phyloP scores from a whole-genome alignment of 2,329 filamentous ascomycete genomes.

The Pseudogymnoascus sp. region DNA sequence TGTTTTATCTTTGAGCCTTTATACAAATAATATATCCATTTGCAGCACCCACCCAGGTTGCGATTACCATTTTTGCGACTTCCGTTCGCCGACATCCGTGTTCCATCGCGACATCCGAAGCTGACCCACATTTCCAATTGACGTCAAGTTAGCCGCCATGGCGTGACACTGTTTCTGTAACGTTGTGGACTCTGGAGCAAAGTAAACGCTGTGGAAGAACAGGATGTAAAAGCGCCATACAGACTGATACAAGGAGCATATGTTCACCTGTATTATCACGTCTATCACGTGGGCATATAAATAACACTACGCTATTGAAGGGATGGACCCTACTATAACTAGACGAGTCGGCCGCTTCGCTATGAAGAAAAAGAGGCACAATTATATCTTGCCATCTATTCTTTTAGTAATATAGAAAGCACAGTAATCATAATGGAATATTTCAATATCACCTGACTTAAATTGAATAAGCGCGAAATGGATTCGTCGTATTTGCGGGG shows the following conservation, averaged over 20 bases:
- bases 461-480: background rate
- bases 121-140: background rate
- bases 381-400: background rate
- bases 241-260: background rate
- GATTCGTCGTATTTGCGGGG: background rate
- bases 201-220: background rate
- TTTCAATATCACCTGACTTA: background rate
- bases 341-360: background rate
- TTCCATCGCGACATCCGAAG: background rate
- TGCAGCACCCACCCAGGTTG: background rate
- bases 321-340: background rate
- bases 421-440: background rate
- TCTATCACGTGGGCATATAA: background rate
- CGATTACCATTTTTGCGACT: background rate
- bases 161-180: background rate
- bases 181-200: too few species aligned
- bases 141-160: slow-evolving; percentile 5
- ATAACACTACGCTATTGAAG: background rate
- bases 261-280: background rate
- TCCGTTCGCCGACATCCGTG: background rate
- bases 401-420: background rate
- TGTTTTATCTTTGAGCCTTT: background rate
- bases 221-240: background rate
- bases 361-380: background rate
- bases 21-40: background rate